Conservation (phyloP, 2,329 filamentous ascomycete species). For the Colletotrichum viniferum region DNA sequence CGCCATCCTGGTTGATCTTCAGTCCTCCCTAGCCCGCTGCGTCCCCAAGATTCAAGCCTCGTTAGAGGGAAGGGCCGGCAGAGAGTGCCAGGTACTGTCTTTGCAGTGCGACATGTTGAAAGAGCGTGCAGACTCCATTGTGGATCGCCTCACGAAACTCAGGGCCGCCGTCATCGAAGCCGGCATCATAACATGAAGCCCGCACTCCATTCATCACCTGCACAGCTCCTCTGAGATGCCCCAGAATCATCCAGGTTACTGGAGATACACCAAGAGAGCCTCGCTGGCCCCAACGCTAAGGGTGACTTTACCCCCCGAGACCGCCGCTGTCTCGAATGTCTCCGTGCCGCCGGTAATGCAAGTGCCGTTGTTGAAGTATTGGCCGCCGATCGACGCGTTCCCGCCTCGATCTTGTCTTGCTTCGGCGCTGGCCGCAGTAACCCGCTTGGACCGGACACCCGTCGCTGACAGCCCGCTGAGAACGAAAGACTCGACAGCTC, state of each 20-base stretch:
- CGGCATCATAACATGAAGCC: background rate
- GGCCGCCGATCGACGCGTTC: background rate
- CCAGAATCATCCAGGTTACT: background rate
- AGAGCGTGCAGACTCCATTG: slow-evolving; percentile 23
- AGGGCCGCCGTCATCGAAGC: background rate
- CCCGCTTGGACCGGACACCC: background rate
- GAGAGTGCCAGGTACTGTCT: slow-evolving; percentile 25
- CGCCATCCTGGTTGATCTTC: slow-evolving; percentile 35
- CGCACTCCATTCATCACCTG: background rate
- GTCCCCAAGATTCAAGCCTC: background rate
- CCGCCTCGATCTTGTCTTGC: slow-evolving; percentile 10
- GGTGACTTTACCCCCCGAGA: background rate
- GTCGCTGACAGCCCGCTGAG: background rate
- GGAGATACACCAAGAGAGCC: slow-evolving; percentile 2
- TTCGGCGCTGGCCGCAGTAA: slow-evolving; percentile 1
- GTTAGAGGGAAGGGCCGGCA: background rate
- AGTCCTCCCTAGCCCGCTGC: slow-evolving; percentile 24
- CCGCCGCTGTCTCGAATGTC: background rate
- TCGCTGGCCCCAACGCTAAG: slow-evolving; percentile 25
- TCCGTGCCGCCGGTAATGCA: background rate
- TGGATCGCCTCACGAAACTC: slow-evolving; percentile 21
- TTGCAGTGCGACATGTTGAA: slow-evolving; percentile 31
- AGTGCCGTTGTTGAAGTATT: slow-evolving; percentile 6
- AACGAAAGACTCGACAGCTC: background rate
- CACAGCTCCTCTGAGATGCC: background rate